Percentiles rank a stretch among this genome's conserved stretches.
Evolutionary conservation across 495 filamentous ascomycete genomes (phyloP).

Genomic region (Alectoria sarmentosa): DNA sequence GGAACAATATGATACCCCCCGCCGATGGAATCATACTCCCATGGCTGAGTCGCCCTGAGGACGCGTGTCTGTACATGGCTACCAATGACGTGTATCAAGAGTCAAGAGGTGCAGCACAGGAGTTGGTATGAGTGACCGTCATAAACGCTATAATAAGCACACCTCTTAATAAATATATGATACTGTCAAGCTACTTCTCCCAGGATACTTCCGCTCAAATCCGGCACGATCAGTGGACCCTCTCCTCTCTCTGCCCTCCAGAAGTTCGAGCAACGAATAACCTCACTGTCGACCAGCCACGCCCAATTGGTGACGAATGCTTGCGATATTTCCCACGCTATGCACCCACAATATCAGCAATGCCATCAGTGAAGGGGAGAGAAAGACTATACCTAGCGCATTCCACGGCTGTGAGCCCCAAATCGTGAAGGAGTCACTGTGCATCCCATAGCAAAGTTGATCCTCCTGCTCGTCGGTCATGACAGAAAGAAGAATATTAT

Average conservation of each 20-base stretch:
- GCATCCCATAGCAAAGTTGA: slow-evolving; percentile 17
- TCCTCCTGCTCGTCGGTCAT: slow-evolving; percentile 26
- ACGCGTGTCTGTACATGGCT: not conserved
- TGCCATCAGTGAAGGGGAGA: not conserved
- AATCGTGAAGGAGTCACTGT: slow-evolving; percentile 13
- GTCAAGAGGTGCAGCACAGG: not conserved
- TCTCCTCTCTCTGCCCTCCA: slow-evolving; percentile 22
- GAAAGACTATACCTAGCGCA: not conserved
- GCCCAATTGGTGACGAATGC: slow-evolving; percentile 16
- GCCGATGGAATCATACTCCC: too few species aligned
- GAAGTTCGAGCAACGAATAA: slow-evolving; percentile 18
- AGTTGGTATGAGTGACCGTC: not conserved
- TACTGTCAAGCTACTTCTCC: not conserved
- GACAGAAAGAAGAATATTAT: slow-evolving; percentile 26
- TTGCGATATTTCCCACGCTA: slow-evolving; percentile 22
- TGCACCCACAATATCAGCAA: not conserved
- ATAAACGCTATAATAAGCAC: too few species aligned
- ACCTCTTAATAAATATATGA: not conserved
- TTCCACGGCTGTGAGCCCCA: slow-evolving; percentile 21
- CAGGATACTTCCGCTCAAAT: not conserved
- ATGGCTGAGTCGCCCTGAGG: not conserved
- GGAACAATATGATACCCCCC: too few species aligned
- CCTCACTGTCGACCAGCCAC: slow-evolving; percentile 16
- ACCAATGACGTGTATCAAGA: too few species aligned
- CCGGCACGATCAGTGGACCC: slow-evolving; percentile 12